Base-by-base conservation (phyloP, 1,284 basidiomycete genomes). In the Phlebopus sp. region DNA sequence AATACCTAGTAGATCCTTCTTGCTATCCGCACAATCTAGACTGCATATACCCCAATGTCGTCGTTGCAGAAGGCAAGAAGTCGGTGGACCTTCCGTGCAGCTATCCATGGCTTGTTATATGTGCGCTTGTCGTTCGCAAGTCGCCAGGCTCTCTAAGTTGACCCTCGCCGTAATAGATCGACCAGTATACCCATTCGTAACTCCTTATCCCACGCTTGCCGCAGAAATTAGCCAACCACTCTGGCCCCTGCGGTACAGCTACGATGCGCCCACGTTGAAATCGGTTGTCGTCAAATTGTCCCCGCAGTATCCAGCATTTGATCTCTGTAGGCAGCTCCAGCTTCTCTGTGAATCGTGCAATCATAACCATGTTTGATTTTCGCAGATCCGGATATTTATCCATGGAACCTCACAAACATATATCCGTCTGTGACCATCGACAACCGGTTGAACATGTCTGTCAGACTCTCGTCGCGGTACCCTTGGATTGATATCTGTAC, bases 41-140 rank as follows among this genome's bases (percentile, higher is more conserved):
- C 48, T 19, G 11, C 5, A 46, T 64, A 7, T 63, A 65, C 37
- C 56, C 58, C 35, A 18, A 40, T 25, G 35, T 32, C 2, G 5
- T 18, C 23, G 14, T 11, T 2, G 46, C 49, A 32, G 39, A 46
- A 6, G 18, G 40, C 19, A 25, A 34, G 29, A 44, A 25, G 10
- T 29, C 32, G 18, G 21, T 40, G 9, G 17, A 45, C 17, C 19
- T 25, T 32, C 44, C 51, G 34, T 25, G 11, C 38, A 21, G 27
- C 5, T 62, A 64, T 36, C 63, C 60, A 1, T 64, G 49, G 58
- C 49, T 62, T 45, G 51, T 50, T 44, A 23, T 64, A 37, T 62
- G 63, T 63, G 47, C 27, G 62, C 51, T 13, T 21, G 3, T 19
- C 25, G 25, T 37, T 42, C 32, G 30, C n/a, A 6, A 32, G 17